Base-by-base conservation (phyloP, 1,139 yeast species). In the Scheffersomyces illinoinensis region DNA sequence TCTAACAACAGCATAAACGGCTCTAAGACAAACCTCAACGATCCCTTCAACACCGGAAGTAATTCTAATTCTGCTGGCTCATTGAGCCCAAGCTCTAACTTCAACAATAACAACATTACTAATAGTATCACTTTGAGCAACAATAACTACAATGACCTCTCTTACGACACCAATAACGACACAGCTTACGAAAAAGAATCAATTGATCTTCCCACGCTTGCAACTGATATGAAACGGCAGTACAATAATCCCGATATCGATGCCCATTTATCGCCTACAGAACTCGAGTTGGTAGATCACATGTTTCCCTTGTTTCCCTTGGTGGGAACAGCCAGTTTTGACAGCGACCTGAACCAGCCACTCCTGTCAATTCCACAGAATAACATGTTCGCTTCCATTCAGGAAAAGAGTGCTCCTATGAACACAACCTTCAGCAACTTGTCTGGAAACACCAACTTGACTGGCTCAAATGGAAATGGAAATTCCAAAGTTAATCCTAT, bases 231-330 rank as follows among this genome's bases (percentile, higher is more conserved):
- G 8, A 48, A 20, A 17, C 51, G 51, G n/a, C 26, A 48, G n/a
- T 48, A 48, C 51, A 48, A 48, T 10, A 33, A 33, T 14, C 26
- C 24, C 26, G 51, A 48, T 48, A 48, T 48, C 24, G 51, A 48
- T n/a, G 24, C 51, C 12, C 60, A 59, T 47, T 53, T 61, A 26
- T 64, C 66, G 8, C 67, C 67, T 1, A 58, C 58, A 18, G 68
- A 65, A 51, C 48, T 64, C 48, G 64, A 64, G 48, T 52, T 62
- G 58, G 64, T 60, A 55, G 71, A 75, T 54, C 69, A 71, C 46
- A 75, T 80, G 74, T 84, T 83, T 63, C 88, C 88, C 2, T 72
- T 84, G 43, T 83, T 82, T 58, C 86, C 87, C 0, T 71, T 84
- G 57, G 82, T 84, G 52, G 87, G 87, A 2, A 75, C 76, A 47